A percentile compares a stretch with the other conserved stretches of the same genome.
These are phyloP conservation scores for Ceratobasidium sp. DNA, from an alignment of 1,284 basidiomycete species.

Conservation along the genomic window DNA sequence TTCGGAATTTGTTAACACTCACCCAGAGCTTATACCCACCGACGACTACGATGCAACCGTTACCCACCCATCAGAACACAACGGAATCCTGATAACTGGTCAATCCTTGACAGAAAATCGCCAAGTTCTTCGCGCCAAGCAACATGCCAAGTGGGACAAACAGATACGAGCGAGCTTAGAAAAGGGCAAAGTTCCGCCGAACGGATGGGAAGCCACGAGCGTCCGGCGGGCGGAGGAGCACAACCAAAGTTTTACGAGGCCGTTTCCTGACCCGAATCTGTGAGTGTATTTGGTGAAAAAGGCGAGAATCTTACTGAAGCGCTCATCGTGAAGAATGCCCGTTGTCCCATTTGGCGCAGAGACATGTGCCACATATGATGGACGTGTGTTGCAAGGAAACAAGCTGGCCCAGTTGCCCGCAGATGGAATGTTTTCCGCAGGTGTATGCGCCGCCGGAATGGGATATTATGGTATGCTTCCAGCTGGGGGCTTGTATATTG, in stretches of 20 bases:
- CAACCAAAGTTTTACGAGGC: slow-evolving; percentile 1
- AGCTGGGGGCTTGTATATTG: slow-evolving; percentile 13
- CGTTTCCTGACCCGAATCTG: slow-evolving; percentile 14
- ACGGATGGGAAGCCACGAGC: slow-evolving; percentile 19
- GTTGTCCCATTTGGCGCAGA: slow-evolving; percentile 20
- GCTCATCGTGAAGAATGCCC: background rate
- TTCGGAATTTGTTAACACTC: slow-evolving; percentile 32
- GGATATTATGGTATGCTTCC: slow-evolving; percentile 1
- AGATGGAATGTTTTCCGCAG: slow-evolving; percentile 9
- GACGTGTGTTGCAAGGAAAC: slow-evolving; percentile 3
- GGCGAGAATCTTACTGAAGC: background rate
- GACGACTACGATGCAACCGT: slow-evolving; percentile 42
- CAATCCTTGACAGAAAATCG: slow-evolving; percentile 1
- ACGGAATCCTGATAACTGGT: slow-evolving; percentile 41
- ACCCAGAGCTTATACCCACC: slow-evolving; percentile 40
- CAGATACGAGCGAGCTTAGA: background rate
- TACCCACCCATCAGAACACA: slow-evolving; percentile 47
- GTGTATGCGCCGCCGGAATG: slow-evolving; percentile 18
- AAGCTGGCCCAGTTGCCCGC: background rate
- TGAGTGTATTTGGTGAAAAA: background rate
- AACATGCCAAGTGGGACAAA: slow-evolving; percentile 16
- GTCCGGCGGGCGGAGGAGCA: background rate
- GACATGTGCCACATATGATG: slow-evolving; percentile 21
- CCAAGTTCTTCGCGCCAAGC: background rate
- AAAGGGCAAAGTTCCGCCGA: slow-evolving; percentile 9